These are phyloP conservation scores for Nyctanthes arbortristis DNA, from an alignment of 257 asterid genomes.

Conservation along the genomic window DNA sequence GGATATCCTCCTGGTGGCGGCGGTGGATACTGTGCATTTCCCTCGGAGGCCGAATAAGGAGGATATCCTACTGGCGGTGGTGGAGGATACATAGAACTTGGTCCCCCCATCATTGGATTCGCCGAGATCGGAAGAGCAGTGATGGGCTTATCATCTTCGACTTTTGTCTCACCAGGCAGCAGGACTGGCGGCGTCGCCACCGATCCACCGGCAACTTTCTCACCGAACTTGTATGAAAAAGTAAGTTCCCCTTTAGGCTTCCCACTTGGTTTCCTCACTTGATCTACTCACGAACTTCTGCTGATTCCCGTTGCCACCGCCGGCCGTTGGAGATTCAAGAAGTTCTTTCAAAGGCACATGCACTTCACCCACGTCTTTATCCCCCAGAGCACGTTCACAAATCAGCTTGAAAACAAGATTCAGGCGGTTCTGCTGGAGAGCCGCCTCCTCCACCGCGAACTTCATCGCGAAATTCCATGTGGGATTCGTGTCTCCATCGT, in stretches of 20 bases:
- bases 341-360: slow-evolving; percentile 68
- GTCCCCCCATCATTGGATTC: slow-evolving; percentile 47
- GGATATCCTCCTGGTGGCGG: slow-evolving; percentile 24
- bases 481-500: slow-evolving; percentile 58
- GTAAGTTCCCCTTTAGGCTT: slow-evolving; percentile 72
- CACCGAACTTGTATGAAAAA: slow-evolving; percentile 59
- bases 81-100: slow-evolving; percentile 49
- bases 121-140: slow-evolving; percentile 35
- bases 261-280: slow-evolving; percentile 74
- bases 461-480: slow-evolving; percentile 64
- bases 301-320: slow-evolving; percentile 33
- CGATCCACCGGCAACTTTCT: slow-evolving; percentile 27
- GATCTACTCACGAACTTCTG: slow-evolving; percentile 59
- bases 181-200: slow-evolving; percentile 26
- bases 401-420: slow-evolving; percentile 50
- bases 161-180: slow-evolving; percentile 21
- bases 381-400: slow-evolving; percentile 60
- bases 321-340: slow-evolving; percentile 38
- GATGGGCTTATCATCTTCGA: slow-evolving; percentile 14
- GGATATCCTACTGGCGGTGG: slow-evolving; percentile 34
- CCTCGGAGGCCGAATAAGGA: slow-evolving; percentile 26
- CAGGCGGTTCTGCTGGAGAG: slow-evolving; percentile 58
- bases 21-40: slow-evolving; percentile 33
- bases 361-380: slow-evolving; percentile 67
- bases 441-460: slow-evolving; percentile 61